Evolutionary conservation across 176 grass and related monocot genomes (phyloP).

Genomic region (Chrysopogon serrulatus): DNA sequence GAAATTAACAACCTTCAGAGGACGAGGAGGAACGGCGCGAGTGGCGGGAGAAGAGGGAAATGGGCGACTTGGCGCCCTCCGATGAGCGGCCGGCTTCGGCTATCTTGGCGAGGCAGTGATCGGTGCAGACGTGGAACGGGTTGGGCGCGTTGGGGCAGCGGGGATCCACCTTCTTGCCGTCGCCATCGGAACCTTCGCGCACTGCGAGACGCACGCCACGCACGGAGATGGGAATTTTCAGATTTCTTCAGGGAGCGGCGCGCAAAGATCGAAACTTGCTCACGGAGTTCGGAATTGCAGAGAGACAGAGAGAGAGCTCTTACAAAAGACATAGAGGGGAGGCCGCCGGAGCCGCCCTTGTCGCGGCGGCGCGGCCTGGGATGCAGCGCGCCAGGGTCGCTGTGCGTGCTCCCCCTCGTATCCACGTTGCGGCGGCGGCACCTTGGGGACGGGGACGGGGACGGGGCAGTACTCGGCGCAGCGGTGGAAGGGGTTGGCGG

Average conservation of each 20-base stretch:
- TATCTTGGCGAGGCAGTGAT: constrained; percentile 58
- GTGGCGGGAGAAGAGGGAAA: constrained; percentile 52
- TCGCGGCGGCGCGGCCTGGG: constrained; percentile 29
- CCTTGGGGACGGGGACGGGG: background rate
- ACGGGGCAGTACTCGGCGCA: constrained; percentile 58
- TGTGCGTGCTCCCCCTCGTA: constrained; percentile 27
- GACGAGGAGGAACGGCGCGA: constrained; percentile 51
- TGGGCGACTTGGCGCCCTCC: constrained; percentile 38
- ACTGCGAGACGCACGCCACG: constrained; percentile 34
- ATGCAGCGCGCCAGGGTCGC: constrained; percentile 30
- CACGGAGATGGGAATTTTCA: background rate
- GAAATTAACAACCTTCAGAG: constrained; percentile 38
- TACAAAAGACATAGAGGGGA: constrained; percentile 75
- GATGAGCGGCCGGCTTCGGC: constrained; percentile 23
- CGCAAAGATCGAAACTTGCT: background rate
- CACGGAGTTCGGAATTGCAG: background rate
- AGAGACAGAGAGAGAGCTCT: background rate
- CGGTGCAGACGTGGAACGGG: constrained; percentile 74
- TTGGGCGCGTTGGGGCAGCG: constrained; percentile 75
- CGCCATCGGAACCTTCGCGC: constrained; percentile 39
- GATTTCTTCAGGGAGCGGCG: background rate
- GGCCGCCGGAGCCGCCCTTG: constrained; percentile 50
- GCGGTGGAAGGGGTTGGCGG: constrained; percentile 54
- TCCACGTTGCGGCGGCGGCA: background rate
- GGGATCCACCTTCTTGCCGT: constrained; percentile 61